These are phyloP conservation scores for Globisporangium alternatum DNA, from an alignment of 352 stramenopile species.

Conservation along the genomic window DNA sequence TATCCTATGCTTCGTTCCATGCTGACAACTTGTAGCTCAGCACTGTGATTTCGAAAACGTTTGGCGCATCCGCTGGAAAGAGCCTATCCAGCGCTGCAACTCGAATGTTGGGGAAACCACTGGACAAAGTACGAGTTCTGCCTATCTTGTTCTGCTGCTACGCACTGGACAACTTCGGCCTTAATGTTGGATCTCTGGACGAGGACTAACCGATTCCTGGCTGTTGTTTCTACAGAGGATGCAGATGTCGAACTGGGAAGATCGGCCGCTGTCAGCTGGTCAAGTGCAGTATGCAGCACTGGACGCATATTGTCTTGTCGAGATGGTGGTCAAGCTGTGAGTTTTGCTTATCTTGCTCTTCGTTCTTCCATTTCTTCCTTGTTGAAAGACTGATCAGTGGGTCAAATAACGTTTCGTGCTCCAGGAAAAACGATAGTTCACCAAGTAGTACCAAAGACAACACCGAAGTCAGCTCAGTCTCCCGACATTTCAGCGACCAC, in stretches of 20 bases:
- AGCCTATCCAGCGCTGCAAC: conserved; percentile 41
- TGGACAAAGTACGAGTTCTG: conserved; percentile 48
- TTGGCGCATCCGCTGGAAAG: conserved; percentile 29
- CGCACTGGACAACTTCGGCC: too few relatives aligned
- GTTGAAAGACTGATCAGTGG: neutral
- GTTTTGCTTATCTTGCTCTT: conserved; percentile 5
- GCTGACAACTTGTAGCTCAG: conserved; percentile 26
- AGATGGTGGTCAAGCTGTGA: conserved; percentile 53
- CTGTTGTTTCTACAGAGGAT: conserved; percentile 28
- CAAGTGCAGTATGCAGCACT: conserved; percentile 63
- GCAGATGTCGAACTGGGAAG: conserved; percentile 73
- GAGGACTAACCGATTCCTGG: neutral
- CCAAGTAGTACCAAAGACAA: conserved; percentile 4
- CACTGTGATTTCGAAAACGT: conserved; percentile 20
- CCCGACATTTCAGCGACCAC: conserved; percentile 19
- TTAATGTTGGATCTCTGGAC: too few relatives aligned
- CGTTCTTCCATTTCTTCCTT: conserved; percentile 1
- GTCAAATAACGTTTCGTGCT: neutral
- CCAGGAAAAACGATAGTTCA: neutral
- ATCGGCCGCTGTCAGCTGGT: conserved; percentile 39
- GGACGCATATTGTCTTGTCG: conserved; percentile 57
- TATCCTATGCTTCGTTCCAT: conserved; percentile 10
- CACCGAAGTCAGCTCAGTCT: conserved; percentile 11
- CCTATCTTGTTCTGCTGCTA: neutral
- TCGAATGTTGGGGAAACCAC: conserved; percentile 45